phyloP scores from a whole-genome alignment of 495 filamentous ascomycete genomes.

The Darksidea phi region DNA sequence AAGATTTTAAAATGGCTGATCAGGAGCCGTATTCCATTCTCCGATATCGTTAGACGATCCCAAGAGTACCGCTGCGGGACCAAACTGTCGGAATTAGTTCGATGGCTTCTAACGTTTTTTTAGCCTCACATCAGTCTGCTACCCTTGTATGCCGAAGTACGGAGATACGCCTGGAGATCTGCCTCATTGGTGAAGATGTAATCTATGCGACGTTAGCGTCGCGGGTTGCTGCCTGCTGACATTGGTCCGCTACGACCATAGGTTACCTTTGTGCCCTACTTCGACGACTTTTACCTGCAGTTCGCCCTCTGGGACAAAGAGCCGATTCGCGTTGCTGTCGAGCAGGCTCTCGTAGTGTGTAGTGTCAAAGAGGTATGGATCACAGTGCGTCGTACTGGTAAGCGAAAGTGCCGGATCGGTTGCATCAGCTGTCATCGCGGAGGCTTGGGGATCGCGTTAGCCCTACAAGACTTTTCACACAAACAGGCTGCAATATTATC shows the following conservation, averaged over 20 bases:
- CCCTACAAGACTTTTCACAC: too few species aligned
- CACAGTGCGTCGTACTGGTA: background rate
- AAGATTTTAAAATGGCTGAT: constrained; percentile 7
- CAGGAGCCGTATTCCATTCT: constrained; percentile 6
- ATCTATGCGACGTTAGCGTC: background rate
- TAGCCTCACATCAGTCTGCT: constrained; percentile 11
- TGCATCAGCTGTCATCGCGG: too few species aligned
- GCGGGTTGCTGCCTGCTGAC: background rate
- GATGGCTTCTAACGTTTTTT: too few species aligned
- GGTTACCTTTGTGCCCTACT: constrained; percentile 7
- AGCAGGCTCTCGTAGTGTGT: constrained; percentile 4
- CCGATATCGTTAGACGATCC: constrained; percentile 14
- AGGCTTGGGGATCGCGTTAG: too few species aligned
- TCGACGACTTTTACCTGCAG: constrained; percentile 22
- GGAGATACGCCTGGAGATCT: constrained; percentile 6
- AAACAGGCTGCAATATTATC: too few species aligned
- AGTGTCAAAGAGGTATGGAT: constrained; percentile 16
- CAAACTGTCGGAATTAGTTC: constrained; percentile 11
- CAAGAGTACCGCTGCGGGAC: constrained; percentile 19
- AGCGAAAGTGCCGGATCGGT: too few species aligned
- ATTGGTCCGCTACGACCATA: background rate
- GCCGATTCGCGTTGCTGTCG: background rate
- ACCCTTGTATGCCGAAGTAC: constrained; percentile 3
- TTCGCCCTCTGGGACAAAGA: constrained; percentile 11
- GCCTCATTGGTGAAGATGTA: background rate